A percentile compares a stretch with the other conserved stretches of the same genome.
Conservation (phyloP, 75 land plant species). For the Picea glauca region DNA sequence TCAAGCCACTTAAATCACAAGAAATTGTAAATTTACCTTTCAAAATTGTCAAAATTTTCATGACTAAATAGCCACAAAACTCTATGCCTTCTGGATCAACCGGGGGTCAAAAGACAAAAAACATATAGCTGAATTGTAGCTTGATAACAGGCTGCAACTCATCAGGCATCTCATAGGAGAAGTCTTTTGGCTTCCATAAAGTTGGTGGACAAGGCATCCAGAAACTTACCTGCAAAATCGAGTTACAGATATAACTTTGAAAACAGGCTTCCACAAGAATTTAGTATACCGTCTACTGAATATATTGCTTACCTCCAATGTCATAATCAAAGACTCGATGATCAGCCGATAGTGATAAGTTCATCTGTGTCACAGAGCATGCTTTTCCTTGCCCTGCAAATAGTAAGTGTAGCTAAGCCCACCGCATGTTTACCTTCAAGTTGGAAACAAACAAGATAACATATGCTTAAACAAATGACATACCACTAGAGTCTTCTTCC, state of each 20-base stretch:
- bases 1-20: too few relatives aligned
- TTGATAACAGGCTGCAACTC: too few relatives aligned
- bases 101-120: too few relatives aligned
- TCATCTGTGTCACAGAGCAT: slow-evolving; percentile 70
- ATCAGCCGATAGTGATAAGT: slow-evolving; percentile 84
- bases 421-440: not conserved
- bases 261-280: not conserved
- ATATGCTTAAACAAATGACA: not conserved
- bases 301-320: slow-evolving; percentile 60
- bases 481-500: slow-evolving; percentile 69
- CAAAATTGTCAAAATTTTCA: too few relatives aligned
- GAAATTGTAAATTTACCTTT: too few relatives aligned
- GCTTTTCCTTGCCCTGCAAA: slow-evolving; percentile 63
- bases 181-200: slow-evolving; percentile 28
- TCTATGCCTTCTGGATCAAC: too few relatives aligned
- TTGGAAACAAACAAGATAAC: not conserved
- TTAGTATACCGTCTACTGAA: not conserved
- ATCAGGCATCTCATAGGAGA: slow-evolving; percentile 22
- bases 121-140: too few relatives aligned
- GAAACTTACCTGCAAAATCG: slow-evolving; percentile 32
- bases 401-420: not conserved
- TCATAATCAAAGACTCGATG: slow-evolving; percentile 82
- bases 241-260: not conserved
- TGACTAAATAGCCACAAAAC: too few relatives aligned
- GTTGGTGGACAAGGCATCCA: slow-evolving; percentile 25